Conservation (phyloP, 2,329 filamentous ascomycete genomes). For the Ambrosiella xylebori region DNA sequence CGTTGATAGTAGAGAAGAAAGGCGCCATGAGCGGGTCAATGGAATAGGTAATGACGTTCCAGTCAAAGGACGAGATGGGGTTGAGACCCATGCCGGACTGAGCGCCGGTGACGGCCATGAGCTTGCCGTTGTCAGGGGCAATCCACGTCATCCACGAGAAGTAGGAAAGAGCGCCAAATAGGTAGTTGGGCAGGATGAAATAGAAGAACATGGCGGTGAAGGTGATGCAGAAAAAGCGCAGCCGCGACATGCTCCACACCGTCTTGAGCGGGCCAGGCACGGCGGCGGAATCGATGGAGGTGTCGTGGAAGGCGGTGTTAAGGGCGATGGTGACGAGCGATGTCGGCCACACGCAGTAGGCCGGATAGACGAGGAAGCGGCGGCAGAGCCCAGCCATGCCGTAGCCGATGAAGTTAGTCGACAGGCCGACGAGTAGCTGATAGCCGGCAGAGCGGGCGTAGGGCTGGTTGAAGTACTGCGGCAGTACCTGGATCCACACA, state of each 20-base stretch:
- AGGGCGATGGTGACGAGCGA: slow-evolving; percentile 33
- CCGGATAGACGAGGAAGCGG: slow-evolving; percentile 34
- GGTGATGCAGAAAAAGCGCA: slow-evolving; percentile 28
- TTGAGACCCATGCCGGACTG: slow-evolving; percentile 24
- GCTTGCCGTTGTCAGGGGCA: slow-evolving; percentile 23
- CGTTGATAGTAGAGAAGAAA: slow-evolving; percentile 44
- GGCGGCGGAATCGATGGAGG: slow-evolving; percentile 17
- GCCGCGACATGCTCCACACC: slow-evolving; percentile 26
- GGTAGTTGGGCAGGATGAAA: slow-evolving; percentile 36
- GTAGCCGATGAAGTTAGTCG: slow-evolving; percentile 38
- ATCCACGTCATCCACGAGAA: slow-evolving; percentile 41
- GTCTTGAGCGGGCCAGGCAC: slow-evolving; percentile 21
- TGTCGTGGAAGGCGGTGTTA: slow-evolving; percentile 30
- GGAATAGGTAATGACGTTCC: slow-evolving; percentile 21
- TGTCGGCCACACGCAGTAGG: slow-evolving; percentile 36
- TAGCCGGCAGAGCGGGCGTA: slow-evolving; percentile 32
- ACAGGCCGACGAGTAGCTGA: slow-evolving; percentile 31
- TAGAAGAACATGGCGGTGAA: slow-evolving; percentile 33
- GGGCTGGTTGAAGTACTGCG: slow-evolving; percentile 32
- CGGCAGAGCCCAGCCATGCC: slow-evolving; percentile 34
- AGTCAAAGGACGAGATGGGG: slow-evolving; percentile 26
- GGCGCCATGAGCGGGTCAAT: slow-evolving; percentile 29
- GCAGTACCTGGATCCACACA: slow-evolving; percentile 31
- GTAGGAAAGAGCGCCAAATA: slow-evolving; percentile 29
- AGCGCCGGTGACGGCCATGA: slow-evolving; percentile 23